Evolutionary conservation across 306 rosid genomes (phyloP), one percentile per base, ranked within the genome.

Genomic region (Sphenostylis stenocarpa): DNA sequence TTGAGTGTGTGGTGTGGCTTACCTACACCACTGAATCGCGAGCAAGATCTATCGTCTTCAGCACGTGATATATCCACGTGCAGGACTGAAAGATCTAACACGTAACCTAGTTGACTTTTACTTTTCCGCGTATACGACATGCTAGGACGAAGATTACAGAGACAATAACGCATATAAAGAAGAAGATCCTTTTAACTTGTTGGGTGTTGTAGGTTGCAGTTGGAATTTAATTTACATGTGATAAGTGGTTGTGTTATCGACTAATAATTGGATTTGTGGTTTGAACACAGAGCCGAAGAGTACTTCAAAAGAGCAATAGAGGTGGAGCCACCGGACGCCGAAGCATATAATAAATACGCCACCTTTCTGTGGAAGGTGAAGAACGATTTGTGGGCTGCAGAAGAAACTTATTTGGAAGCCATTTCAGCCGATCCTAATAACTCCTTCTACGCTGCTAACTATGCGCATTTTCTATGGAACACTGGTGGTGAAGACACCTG

Each of bases 401-500:
- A 96, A 39, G 98, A 92, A 80, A 84, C 98, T 0, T 96, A 74
- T 67, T 81, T 92, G 70, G 98, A 88, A 12, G 99, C 99, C 36
- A 89, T 96, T 17, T 73, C 88, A 6, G 96, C 90, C 1, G 98
- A 96, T 16, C 97, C 99, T 6, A 73, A 39, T 16, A 96, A 96
- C 85, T 75, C 98, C 0, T 85, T 66, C 77, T 90, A 96, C 55
- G 91, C 99, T 0, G 97, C 96, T 19, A 88, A 84, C 31, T 96
- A 96, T 51, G 99, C 99, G 48, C 90, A 91, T 83, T 96, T 96
- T 71, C 97, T 96, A 0, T 92, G 99, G 99, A 86, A 91, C 80
- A 91, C 96, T 2, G 99, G 97, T 23, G 99, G 84, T 1, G 98
- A 96, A 28, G 99, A 96, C 77, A 91, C 99, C 10, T 96, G 98